Evolutionary conservation across 768 basidiomycete species (phyloP).

Genomic region (Boletus reticuloceps): DNA sequence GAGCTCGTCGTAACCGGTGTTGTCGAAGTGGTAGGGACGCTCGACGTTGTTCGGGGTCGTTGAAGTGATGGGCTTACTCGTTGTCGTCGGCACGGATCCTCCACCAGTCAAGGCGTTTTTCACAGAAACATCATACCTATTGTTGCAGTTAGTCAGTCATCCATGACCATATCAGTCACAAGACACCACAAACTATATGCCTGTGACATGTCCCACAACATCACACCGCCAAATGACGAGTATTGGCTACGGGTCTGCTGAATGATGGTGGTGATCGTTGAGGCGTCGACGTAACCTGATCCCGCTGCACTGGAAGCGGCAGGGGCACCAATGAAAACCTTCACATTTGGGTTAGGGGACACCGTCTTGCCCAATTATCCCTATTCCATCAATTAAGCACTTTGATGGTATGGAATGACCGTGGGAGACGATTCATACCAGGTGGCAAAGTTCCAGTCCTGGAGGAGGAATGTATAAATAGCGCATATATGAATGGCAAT

Average conservation of each 20-base stretch:
- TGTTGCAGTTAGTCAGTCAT: constrained; percentile 35
- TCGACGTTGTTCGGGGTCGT: constrained; percentile 7
- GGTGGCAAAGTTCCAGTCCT: constrained; percentile 49
- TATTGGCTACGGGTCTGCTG: constrained; percentile 34
- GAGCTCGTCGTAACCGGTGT: background rate
- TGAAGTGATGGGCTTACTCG: constrained; percentile 14
- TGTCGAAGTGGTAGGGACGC: background rate
- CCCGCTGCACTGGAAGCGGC: constrained; percentile 42
- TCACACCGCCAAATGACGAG: constrained; percentile 47
- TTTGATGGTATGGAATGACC: background rate
- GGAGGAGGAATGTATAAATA: background rate
- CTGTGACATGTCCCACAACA: constrained; percentile 46
- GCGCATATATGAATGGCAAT: background rate
- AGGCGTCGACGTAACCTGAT: constrained; percentile 41
- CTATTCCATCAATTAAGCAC: constrained; percentile 23
- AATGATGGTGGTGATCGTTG: constrained; percentile 35
- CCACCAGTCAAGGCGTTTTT: constrained; percentile 51
- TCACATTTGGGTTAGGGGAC: constrained; percentile 45
- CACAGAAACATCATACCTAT: constrained; percentile 54
- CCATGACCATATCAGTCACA: background rate
- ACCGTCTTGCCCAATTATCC: constrained; percentile 46
- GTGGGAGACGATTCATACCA: constrained; percentile 31
- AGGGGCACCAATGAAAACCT: constrained; percentile 51
- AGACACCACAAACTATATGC: constrained; percentile 36
- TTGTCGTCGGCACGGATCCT: constrained; percentile 4